These are phyloP conservation scores for Xylariales sp. DNA, from an alignment of 2,329 filamentous ascomycete genomes.

Conservation along the genomic window DNA sequence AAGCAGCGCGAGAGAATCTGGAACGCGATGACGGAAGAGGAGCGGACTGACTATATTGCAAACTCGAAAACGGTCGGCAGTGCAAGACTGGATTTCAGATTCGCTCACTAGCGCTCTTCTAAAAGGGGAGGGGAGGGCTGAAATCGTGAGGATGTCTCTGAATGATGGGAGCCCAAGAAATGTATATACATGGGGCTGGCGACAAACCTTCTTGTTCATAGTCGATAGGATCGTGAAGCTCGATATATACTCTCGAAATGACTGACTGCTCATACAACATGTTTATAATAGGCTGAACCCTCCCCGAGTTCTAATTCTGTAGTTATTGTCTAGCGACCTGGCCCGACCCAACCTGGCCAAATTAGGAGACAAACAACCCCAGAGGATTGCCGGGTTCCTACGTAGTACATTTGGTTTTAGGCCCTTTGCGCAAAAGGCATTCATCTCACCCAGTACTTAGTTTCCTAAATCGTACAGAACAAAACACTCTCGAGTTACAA, in stretches of 20 bases:
- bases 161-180: not conserved
- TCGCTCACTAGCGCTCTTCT: conserved; percentile 50
- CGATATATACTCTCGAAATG: not conserved
- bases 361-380: no score
- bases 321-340: no score
- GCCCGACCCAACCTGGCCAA: no score
- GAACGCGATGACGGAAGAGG: conserved; percentile 60
- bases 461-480: no score
- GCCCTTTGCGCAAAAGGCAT: no score
- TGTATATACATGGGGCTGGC: not conserved
- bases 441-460: no score
- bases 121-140: not conserved
- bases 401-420: no score
- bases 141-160: not conserved
- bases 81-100: conserved; percentile 56
- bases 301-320: no score
- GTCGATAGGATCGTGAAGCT: not conserved
- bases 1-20: conserved; percentile 59
- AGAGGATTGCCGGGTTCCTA: no score
- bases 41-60: conserved; percentile 60
- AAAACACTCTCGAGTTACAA: no score
- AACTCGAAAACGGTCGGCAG: conserved; percentile 57
- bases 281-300: no score
- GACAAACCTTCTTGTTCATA: not conserved
- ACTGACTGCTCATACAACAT: no score